These are phyloP conservation scores for Ocimum tenuiflorum DNA, from an alignment of 257 asterid genomes.

Conservation along the genomic window DNA sequence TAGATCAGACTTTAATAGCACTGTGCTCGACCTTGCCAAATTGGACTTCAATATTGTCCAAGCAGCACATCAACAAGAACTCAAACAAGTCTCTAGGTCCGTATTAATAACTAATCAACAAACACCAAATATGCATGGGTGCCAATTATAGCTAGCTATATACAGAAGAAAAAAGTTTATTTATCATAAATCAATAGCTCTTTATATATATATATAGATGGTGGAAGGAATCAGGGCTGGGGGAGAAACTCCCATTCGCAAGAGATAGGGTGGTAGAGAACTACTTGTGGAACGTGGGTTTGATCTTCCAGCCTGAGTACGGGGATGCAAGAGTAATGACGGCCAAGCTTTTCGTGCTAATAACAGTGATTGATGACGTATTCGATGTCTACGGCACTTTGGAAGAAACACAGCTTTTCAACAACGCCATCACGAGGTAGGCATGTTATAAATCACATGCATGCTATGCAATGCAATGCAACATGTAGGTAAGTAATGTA, in stretches of 20 bases:
- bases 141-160: no score
- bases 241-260: conserved; percentile 34
- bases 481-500: no score
- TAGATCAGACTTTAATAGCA: conserved; percentile 4
- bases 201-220: conserved; percentile 26
- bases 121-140: no score
- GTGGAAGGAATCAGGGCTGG: conserved; percentile 37
- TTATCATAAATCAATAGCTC: no score
- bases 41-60: conserved; percentile 42
- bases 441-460: no score
- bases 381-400: conserved; percentile 26
- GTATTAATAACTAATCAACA: no score
- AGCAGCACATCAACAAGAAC: conserved; percentile 23
- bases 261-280: conserved; percentile 46
- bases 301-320: conserved; percentile 20
- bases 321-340: conserved; percentile 6
- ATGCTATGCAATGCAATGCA: no score
- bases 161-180: no score
- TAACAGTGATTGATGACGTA: conserved; percentile 18
- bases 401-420: conserved; percentile 6
- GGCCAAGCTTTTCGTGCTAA: not conserved
- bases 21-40: conserved; percentile 34
- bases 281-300: conserved; percentile 32
- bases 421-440: not conserved
- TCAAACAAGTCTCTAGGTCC: conserved; percentile 23